A percentile compares a stretch with the other conserved stretches of the same genome.
These are phyloP conservation scores for Cutaneotrichosporon dermatis DNA, from an alignment of 1,284 basidiomycete species.

Conservation along the genomic window DNA sequence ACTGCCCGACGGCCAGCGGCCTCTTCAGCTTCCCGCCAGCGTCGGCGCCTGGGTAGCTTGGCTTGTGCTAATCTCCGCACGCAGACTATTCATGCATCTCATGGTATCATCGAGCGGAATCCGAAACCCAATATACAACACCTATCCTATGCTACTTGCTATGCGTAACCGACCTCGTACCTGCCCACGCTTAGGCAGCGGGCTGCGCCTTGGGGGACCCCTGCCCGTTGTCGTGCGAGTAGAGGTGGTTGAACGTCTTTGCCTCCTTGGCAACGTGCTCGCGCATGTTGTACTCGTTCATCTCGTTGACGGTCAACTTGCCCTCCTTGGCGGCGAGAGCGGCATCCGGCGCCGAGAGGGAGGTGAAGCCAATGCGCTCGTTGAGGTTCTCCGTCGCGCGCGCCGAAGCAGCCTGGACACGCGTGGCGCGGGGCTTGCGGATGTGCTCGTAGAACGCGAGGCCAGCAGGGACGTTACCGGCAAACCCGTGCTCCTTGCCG, in stretches of 20 bases:
- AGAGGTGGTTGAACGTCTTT: conserved; percentile 11
- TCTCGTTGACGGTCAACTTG: conserved; percentile 41
- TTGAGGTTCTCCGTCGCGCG: conserved; percentile 48
- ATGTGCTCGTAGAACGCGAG: conserved; percentile 46
- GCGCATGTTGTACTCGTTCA: conserved; percentile 40
- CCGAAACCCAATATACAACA: no score
- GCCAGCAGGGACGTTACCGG: conserved; percentile 35
- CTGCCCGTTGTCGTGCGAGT: neutral
- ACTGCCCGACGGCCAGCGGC: no score
- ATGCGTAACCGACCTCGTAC: no score
- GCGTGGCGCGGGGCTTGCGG: conserved; percentile 45
- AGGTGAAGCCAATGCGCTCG: conserved; percentile 48
- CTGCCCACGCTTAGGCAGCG: no score
- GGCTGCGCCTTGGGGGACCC: no score
- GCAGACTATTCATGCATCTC: no score
- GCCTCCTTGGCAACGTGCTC: conserved; percentile 23
- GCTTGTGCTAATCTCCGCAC: no score
- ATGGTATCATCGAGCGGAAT: no score
- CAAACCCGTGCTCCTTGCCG: conserved; percentile 31
- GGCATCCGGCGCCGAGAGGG: conserved; percentile 28
- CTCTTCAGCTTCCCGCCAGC: no score
- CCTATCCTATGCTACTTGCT: no score
- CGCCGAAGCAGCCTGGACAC: conserved; percentile 42
- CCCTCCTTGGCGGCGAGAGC: conserved; percentile 40
- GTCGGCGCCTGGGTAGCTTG: no score